These are phyloP conservation scores for Boechera retrofracta DNA, from an alignment of 345 rosid species.

Conservation along the genomic window DNA sequence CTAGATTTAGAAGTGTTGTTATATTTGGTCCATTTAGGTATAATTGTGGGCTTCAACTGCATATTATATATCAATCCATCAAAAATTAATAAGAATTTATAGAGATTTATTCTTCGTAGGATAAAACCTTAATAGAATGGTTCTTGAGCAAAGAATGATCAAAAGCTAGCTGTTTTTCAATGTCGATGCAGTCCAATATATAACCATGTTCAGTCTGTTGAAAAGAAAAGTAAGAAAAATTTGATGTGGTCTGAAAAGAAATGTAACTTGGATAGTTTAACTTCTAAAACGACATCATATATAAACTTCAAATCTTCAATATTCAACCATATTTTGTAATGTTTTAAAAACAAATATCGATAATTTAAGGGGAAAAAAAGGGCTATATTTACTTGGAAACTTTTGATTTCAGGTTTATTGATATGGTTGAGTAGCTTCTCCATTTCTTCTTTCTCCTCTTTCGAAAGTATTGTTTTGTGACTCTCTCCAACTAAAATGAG, in stretches of 20 bases:
- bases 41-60: slow-evolving; percentile 26
- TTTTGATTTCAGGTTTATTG: slow-evolving; percentile 38
- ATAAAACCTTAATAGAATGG: slow-evolving; percentile 37
- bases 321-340: not conserved
- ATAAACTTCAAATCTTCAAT: not conserved
- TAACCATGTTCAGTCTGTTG: slow-evolving; percentile 42
- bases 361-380: not conserved
- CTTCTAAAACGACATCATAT: not conserved
- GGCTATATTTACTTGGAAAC: slow-evolving; percentile 18
- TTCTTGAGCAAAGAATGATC: slow-evolving; percentile 39
- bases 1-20: not conserved
- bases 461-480: slow-evolving; percentile 5
- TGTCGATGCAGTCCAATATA: slow-evolving; percentile 43
- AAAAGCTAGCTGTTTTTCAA: slow-evolving; percentile 38
- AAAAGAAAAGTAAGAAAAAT: not conserved
- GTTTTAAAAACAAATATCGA: too few species aligned
- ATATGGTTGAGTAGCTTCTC: slow-evolving; percentile 26
- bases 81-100: not conserved
- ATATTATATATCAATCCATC: not conserved
- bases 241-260: not conserved
- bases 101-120: not conserved
- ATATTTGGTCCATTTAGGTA: slow-evolving; percentile 23
- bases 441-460: slow-evolving; percentile 6
- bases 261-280: not conserved
- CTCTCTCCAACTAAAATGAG: slow-evolving; percentile 22